Evolutionary conservation across 257 asterid genomes (phyloP).

Genomic region (Euphrasia confusa): DNA sequence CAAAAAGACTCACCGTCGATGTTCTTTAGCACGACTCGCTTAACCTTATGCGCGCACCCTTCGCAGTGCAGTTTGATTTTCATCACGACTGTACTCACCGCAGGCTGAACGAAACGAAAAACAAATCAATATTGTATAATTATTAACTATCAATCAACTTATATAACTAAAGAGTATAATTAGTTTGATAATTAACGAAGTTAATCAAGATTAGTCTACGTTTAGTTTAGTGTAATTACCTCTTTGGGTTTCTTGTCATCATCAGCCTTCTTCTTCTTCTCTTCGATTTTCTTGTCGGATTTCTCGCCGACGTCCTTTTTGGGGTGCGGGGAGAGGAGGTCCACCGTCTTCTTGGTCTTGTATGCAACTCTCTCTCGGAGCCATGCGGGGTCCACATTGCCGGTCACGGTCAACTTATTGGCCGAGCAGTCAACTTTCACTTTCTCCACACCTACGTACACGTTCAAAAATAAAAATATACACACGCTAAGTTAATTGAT

Average conservation of each 20-base stretch:
- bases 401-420: slow-evolving; percentile 73
- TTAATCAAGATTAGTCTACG: too few species aligned
- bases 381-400: slow-evolving; percentile 74
- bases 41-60: slow-evolving; percentile 80
- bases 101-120: slow-evolving; percentile 37
- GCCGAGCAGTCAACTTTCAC: slow-evolving; percentile 61
- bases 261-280: slow-evolving; percentile 38
- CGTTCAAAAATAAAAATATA: too few species aligned
- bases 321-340: slow-evolving; percentile 72
- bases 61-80: slow-evolving; percentile 78
- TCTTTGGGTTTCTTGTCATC: slow-evolving; percentile 57
- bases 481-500: too few species aligned
- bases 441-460: slow-evolving; percentile 66
- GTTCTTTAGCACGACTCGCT: slow-evolving; percentile 44
- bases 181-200: too few species aligned
- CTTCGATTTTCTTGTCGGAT: slow-evolving; percentile 9
- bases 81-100: slow-evolving; percentile 54
- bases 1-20: slow-evolving; percentile 44
- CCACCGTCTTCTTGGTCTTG: slow-evolving; percentile 87
- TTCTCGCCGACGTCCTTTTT: slow-evolving; percentile 40
- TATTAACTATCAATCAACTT: neutral
- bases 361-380: slow-evolving; percentile 61
- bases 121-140: slow-evolving; percentile 13
- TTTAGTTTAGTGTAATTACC: slow-evolving; percentile 27
- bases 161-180: too few species aligned